phyloP scores from a whole-genome alignment of 2,329 filamentous ascomycete genomes.

The Alternaria triticina region DNA sequence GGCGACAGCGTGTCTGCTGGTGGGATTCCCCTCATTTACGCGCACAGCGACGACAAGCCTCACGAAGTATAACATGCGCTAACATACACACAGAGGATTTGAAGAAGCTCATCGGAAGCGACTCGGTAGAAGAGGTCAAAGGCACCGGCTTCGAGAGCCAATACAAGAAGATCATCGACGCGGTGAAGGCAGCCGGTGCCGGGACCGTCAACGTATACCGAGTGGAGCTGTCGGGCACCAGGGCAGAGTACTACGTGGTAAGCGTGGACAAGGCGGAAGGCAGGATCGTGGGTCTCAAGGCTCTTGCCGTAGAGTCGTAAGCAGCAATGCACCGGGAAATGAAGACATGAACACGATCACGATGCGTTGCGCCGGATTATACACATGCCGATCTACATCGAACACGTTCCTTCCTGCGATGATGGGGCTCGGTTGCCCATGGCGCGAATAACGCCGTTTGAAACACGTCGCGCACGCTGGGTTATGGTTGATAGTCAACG shows the following conservation, averaged over 20 bases:
- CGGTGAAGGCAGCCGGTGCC: constrained; percentile 68
- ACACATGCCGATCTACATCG: neutral
- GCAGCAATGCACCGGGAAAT: neutral
- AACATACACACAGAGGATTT: constrained; percentile 65
- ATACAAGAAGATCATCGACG: constrained; percentile 73
- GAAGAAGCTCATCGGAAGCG: constrained; percentile 67
- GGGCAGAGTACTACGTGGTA: constrained; percentile 82
- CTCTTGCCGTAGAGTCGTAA: constrained; percentile 71
- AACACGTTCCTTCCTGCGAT: neutral
- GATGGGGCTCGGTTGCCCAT: neutral
- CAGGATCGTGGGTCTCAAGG: constrained; percentile 78
- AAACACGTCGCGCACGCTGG: constrained; percentile 3
- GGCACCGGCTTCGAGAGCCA: constrained; percentile 75
- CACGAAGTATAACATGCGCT: constrained; percentile 4
- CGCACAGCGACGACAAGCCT: neutral
- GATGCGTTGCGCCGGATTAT: neutral
- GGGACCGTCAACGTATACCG: constrained; percentile 79
- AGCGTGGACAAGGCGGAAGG: constrained; percentile 64
- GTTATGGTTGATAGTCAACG: constrained; percentile 5
- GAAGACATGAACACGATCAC: neutral
- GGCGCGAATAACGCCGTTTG: constrained; percentile 11
- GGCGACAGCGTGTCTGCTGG: constrained; percentile 64
- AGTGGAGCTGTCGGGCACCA: constrained; percentile 66
- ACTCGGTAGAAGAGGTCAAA: constrained; percentile 69
- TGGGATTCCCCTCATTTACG: constrained; percentile 33